Conservation (phyloP, 768 basidiomycete genomes). For the Calocybe gangraenosa region DNA sequence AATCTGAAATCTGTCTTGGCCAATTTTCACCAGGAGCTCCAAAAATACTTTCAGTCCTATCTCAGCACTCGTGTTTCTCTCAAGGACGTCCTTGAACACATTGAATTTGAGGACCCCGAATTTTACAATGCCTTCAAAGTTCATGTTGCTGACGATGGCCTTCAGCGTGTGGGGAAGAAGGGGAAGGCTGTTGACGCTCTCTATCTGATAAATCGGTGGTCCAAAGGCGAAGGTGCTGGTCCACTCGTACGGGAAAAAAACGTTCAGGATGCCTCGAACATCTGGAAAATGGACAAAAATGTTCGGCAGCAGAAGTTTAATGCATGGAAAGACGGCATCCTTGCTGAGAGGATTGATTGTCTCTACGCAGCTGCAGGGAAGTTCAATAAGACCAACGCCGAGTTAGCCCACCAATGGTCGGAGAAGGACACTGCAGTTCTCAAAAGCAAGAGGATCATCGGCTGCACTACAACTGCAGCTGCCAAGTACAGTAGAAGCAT, state of each 20-base stretch:
- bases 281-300: conserved; percentile 6
- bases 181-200: conserved; percentile 1
- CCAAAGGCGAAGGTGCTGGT: not conserved
- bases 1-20: conserved; percentile 24
- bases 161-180: not conserved
- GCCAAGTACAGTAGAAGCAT: conserved; percentile 54
- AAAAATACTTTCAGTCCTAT: not conserved
- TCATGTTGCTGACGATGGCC: conserved; percentile 1
- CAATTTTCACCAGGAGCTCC: not conserved
- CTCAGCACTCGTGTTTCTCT: not conserved
- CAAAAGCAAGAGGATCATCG: conserved; percentile 50
- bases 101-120: not conserved
- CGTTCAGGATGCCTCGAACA: not conserved
- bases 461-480: conserved; percentile 66
- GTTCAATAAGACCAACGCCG: conserved; percentile 37
- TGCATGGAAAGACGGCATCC: conserved; percentile 18
- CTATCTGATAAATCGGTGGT: conserved; percentile 5
- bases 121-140: not conserved
- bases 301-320: conserved; percentile 1
- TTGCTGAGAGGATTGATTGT: not conserved
- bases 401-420: conserved; percentile 31
- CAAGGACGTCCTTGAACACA: not conserved
- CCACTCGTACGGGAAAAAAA: not conserved
- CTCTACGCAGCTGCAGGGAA: not conserved
- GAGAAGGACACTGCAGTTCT: conserved; percentile 32